Evolutionary conservation across 176 grass and related monocot genomes (phyloP), one percentile per base, ranked within the genome.

Genomic region (Oryza rufipogon): DNA sequence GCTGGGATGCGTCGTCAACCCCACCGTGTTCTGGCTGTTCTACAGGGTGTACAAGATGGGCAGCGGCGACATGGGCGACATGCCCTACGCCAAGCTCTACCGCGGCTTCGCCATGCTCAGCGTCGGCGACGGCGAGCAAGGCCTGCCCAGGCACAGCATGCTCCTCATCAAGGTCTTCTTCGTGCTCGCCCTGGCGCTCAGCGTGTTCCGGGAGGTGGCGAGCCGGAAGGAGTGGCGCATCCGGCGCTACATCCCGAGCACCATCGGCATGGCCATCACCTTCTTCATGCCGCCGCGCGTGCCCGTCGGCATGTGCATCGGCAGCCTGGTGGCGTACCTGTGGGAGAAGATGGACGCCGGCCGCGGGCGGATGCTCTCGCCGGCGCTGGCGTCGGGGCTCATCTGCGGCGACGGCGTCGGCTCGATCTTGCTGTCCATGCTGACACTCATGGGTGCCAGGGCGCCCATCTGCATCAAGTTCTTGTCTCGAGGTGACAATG

Each of bases 381-480:
- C 74, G 25, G 73, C 74, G 8, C 78, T 90, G 81, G 87, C 89
- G 33, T 88, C 92, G 0, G 92, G 84, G 25, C 39, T 94, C 44
- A 88, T 94, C 20, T 94, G 92, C 54, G 87, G 87, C 0, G 90
- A 94, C 1, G 87, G 90, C 11, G 36, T 94, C 7, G 90, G 90
- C 44, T 83, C 85, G 52, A 68, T 92, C 8, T 26, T 86, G 26
- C 67, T 77, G 7, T 87, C 86, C 3, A 17, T 85, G 76, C 63
- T 91, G 14, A 58, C 77, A 38, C 84, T 92, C 1, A 72, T 77
- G 33, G 14, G 73, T 28, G 87, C 70, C 0, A 87, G 14, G 33
- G 68, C 87, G 16, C 84, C 92, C 8, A 86, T 92, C 36, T 94
- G 90, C 82, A 92, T 92, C 78, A 90, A 81, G 81, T 94, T 94